Base-by-base conservation (phyloP, 192 early-diverging fungal genomes). In the Coemansia sp. region DNA sequence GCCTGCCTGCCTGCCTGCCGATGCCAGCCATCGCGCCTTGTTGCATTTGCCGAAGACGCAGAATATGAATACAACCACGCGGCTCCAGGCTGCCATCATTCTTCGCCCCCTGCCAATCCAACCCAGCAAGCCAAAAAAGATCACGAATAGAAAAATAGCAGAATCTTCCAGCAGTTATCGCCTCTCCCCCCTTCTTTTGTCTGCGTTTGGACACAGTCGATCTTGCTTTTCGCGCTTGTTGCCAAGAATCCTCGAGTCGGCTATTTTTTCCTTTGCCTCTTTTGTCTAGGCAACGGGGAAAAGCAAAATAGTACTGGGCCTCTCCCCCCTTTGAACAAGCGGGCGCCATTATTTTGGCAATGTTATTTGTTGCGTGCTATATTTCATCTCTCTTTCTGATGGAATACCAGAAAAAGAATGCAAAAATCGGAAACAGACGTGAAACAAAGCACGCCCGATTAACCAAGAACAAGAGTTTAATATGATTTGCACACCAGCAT, bases 181-280 rank as follows among this genome's bases (percentile, higher is more conserved):
- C 30, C 30, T 6, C 30, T 32, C 11, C 39, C 39, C 39, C 39
- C 39, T 13, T 42, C 13, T 42, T 42, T 42, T 42, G 13, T 3
- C 39, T 42, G 39, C 13, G 13, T 42, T 42, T 42, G 39, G 39
- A 42, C 13, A 42, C 13, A 42, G 39, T 16, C 39, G 39, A 42
- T 42, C 39, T 10, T n/a, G n/a, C n/a, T n/a, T n/a, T 16, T 42
- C 13, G 9, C 39, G 3, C 13, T 18, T 42, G 39, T 18, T 42
- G 39, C 39, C 39, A 42, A 42, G 39, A 42, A 42, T 16, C 39
- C 39, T 42, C 39, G n/a, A 42, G 39, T 42, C 39, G 39, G 39
- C 39, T 42, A 42, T 42, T 42, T 42, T 42, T 42, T 42, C 11
- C 16, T 16, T 42, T 16, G 14, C 3, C 13, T 42, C 16, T 10